Evolutionary conservation across 495 filamentous ascomycete genomes (phyloP), one percentile per base, ranked within the genome.

Genomic region (Podospora pseudocomata): DNA sequence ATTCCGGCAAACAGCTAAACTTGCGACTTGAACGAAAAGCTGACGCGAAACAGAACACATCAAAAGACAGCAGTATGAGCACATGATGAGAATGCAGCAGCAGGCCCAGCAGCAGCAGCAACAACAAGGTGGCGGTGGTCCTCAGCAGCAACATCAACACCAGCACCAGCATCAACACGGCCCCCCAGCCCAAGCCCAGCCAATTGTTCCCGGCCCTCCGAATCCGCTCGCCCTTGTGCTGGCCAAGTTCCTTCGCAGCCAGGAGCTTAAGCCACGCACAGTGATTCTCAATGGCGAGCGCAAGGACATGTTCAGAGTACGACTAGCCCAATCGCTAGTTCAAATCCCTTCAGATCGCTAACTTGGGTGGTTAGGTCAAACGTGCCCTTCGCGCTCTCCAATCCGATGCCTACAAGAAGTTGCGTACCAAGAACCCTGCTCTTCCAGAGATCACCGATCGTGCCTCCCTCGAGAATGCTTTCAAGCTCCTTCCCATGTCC

Each of bases 221-320:
- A 91, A 94, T 68, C 94, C 95, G 49, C 89, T 92, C 73, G 94
- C 93, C 4, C 74, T 97, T 23, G 92, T 93, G 19, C 87, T 99
- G 27, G 96, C 96, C 71, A 90, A 93, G 73, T 99, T 94, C 82
- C 82, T 99, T 64, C 86, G 88, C 69, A 80, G 86, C 63, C 94
- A 97, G 80, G 85, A 92, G 71, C 82, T 99, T 70, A 99, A 99
- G 86, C 83, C 87, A 57, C 85, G 96, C 70, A 97, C 95, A 30
- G 93, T 90, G 80, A 96, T 99, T 67, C 84, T 97, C 71, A 93
- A 97, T 73, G 96, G 95, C 69, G 94, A 98, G 82, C 86, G 96
- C 67, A 98, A 97, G 81, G 94, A 99, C 70, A 93, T 99, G 89
- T 98, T 99, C 81, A 92, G 90, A 91, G 94, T 97, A 79, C 63